Evolutionary conservation across 352 stramenopile genomes (phyloP).

Genomic region (Phytophthora fragariae): DNA sequence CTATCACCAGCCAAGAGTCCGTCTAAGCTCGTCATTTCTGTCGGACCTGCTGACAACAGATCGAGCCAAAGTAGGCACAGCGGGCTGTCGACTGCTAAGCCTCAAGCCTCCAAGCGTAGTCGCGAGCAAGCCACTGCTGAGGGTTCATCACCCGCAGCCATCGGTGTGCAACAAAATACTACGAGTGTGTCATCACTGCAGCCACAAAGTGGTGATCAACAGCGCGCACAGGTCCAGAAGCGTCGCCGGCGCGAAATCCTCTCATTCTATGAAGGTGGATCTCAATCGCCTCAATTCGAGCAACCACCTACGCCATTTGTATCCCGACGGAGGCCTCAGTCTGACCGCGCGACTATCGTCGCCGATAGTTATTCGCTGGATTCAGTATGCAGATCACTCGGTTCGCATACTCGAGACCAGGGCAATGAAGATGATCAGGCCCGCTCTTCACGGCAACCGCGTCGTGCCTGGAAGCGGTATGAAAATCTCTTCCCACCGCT

Average conservation of each 20-base stretch:
- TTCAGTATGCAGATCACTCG: conserved; percentile 21
- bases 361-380: conserved; percentile 28
- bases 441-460: conserved; percentile 16
- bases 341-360: conserved; percentile 2
- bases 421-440: not conserved
- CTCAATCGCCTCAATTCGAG: conserved; percentile 32
- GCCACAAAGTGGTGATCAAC: conserved; percentile 7
- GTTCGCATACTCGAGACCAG: conserved; percentile 15
- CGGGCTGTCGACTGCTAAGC: conserved; percentile 10
- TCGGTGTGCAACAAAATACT: not conserved
- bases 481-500: conserved; percentile 54
- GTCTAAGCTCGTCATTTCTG: conserved; percentile 28
- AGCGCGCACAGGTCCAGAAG: conserved; percentile 11
- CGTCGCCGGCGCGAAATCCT: conserved; percentile 23
- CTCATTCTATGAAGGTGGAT: conserved; percentile 11
- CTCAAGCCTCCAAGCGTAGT: conserved; percentile 27
- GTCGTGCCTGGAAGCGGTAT: conserved; percentile 51
- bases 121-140: conserved; percentile 3
- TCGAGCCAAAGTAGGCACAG: conserved; percentile 1
- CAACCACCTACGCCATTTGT: conserved; percentile 4
- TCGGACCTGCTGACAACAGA: conserved; percentile 5
- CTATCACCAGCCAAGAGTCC: conserved; percentile 18
- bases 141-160: not conserved
- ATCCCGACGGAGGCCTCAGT: conserved; percentile 5
- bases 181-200: conserved; percentile 1